Conservation (phyloP, 495 filamentous ascomycete genomes). For the Neurospora cerealis region DNA sequence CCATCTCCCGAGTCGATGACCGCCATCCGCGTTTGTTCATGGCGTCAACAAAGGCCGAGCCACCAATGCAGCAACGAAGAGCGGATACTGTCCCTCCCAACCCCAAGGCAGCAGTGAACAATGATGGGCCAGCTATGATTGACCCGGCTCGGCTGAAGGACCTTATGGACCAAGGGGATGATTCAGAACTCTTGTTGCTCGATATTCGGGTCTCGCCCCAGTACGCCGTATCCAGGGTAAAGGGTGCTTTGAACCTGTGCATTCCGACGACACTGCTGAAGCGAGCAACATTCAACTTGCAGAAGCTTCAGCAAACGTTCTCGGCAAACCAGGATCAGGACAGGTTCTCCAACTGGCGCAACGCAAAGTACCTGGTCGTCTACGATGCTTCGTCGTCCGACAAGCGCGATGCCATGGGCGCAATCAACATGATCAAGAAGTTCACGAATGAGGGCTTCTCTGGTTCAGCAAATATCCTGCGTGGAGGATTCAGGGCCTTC, state of each 20-base stretch:
- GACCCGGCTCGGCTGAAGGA: constrained; percentile 54
- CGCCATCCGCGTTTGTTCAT: constrained; percentile 42
- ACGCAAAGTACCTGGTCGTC: constrained; percentile 66
- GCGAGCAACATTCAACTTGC: constrained; percentile 80
- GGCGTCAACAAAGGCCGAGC: constrained; percentile 24
- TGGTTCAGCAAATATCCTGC: constrained; percentile 62
- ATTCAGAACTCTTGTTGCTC: constrained; percentile 58
- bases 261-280: constrained; percentile 93
- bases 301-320: constrained; percentile 83
- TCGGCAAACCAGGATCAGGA: constrained; percentile 60
- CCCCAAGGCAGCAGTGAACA: constrained; percentile 20
- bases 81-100: constrained; percentile 49
- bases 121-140: constrained; percentile 45
- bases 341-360: constrained; percentile 68
- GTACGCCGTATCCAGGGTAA: constrained; percentile 63
- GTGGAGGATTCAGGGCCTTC: constrained; percentile 47
- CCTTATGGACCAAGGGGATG: constrained; percentile 46
- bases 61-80: constrained; percentile 15
- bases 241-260: constrained; percentile 78
- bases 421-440: constrained; percentile 82
- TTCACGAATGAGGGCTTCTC: constrained; percentile 78
- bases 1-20: constrained; percentile 35
- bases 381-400: constrained; percentile 74
- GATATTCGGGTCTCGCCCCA: constrained; percentile 84
- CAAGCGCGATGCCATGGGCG: constrained; percentile 64